Percentiles rank a stretch among this genome's conserved stretches.
Evolutionary conservation across 192 early-diverging fungal genomes (phyloP).

Genomic region (Coemansia sp.): DNA sequence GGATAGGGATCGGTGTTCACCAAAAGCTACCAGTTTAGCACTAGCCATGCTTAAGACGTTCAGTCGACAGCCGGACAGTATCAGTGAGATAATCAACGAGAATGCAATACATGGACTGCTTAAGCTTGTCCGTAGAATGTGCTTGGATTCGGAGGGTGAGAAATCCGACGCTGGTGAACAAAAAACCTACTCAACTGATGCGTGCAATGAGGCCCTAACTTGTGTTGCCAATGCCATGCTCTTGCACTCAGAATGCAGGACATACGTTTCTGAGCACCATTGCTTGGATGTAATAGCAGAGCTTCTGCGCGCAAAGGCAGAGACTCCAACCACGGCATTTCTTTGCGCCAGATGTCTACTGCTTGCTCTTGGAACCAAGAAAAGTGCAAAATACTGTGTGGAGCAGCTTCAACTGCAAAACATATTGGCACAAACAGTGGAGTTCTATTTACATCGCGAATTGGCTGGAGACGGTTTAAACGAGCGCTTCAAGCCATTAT

Average conservation of each 20-base stretch:
- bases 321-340: constrained; percentile 12
- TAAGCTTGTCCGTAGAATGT: constrained; percentile 11
- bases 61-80: constrained; percentile 20
- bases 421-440: constrained; percentile 11
- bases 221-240: constrained; percentile 52
- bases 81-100: constrained; percentile 19
- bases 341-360: constrained; percentile 43
- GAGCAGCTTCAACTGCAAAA: constrained; percentile 18
- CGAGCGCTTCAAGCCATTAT: constrained; percentile 24
- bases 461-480: neutral
- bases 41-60: constrained; percentile 34
- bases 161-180: neutral
- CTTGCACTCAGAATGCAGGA: constrained; percentile 21
- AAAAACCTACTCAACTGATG: neutral
- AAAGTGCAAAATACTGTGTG: constrained; percentile 17
- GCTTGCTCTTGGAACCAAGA: constrained; percentile 16
- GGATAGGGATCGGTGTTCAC: constrained; percentile 22
- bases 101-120: constrained; percentile 23
- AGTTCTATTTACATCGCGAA: constrained; percentile 2
- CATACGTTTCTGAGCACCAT: constrained; percentile 9
- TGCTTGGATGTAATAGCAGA: constrained; percentile 8
- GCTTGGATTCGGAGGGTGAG: neutral
- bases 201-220: constrained; percentile 42
- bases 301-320: constrained; percentile 1
- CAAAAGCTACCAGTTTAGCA: constrained; percentile 22